phyloP scores from a whole-genome alignment of 2,329 filamentous ascomycete genomes.

The Dothideomycetes sp. region DNA sequence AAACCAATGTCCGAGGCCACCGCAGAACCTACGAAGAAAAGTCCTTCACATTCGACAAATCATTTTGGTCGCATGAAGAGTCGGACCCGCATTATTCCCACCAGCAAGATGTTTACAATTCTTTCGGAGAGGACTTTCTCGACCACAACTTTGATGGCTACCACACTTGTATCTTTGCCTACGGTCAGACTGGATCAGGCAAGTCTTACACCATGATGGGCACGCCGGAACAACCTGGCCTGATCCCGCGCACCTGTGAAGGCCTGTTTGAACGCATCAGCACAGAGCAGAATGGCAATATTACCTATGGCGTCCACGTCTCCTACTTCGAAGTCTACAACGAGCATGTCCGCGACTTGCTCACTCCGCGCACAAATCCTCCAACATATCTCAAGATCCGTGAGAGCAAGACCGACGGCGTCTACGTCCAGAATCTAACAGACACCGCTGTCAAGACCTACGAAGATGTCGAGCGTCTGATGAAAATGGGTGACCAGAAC shows the following conservation, averaged over 20 bases:
- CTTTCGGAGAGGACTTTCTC: constrained; percentile 88
- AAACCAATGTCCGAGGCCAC: constrained; percentile 36
- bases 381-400: constrained; percentile 94
- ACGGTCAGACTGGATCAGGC: constrained; percentile 92
- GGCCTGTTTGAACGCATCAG: constrained; percentile 93
- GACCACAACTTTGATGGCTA: constrained; percentile 99
- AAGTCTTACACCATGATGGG: constrained; percentile 99
- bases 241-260: constrained; percentile 92
- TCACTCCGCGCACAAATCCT: constrained; percentile 67
- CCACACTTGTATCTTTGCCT: constrained; percentile 98
- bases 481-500: constrained; percentile 80
- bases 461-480: constrained; percentile 75
- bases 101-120: constrained; percentile 89
- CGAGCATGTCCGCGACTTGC: constrained; percentile 89
- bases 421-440: constrained; percentile 92
- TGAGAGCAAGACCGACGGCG: constrained; percentile 87
- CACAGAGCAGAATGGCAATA: constrained; percentile 71
- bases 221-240: constrained; percentile 66
- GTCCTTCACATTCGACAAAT: constrained; percentile 91
- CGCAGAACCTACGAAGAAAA: constrained; percentile 78
- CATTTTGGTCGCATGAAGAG: constrained; percentile 88
- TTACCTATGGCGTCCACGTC: constrained; percentile 93
- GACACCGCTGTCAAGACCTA: constrained; percentile 85
- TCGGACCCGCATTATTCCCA: constrained; percentile 75
- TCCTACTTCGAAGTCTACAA: constrained; percentile 99